Conservation (phyloP, 768 basidiomycete species). For the Mycena latifolia region DNA sequence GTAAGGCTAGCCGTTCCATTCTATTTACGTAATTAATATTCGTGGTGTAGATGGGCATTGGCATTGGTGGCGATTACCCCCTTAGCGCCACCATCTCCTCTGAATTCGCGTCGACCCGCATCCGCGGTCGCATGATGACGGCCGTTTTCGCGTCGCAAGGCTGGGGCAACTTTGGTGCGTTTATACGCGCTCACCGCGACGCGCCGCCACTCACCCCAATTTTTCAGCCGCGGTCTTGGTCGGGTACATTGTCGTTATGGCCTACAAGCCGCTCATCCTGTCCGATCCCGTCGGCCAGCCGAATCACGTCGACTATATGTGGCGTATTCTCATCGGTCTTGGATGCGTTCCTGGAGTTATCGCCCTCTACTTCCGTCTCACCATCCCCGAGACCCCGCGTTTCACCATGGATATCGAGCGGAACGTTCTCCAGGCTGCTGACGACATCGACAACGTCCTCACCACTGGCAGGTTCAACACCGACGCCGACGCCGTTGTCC, state of each 20-base stretch:
- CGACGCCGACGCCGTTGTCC: conserved; percentile 68
- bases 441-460: conserved; percentile 81
- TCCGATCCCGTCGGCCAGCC: conserved; percentile 53
- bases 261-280: conserved; percentile 73
- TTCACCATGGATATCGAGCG: conserved; percentile 94
- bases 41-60: conserved; percentile 71
- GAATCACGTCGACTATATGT: conserved; percentile 76
- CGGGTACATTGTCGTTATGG: conserved; percentile 70
- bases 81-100: conserved; percentile 88
- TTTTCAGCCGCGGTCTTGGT: conserved; percentile 72
- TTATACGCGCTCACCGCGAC: neutral
- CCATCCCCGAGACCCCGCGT: conserved; percentile 93
- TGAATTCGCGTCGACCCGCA: conserved; percentile 85
- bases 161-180: conserved; percentile 85
- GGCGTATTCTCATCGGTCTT: conserved; percentile 91
- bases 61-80: conserved; percentile 93
- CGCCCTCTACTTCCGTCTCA: conserved; percentile 93
- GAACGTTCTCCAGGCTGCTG: conserved; percentile 79
- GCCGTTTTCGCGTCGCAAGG: conserved; percentile 90
- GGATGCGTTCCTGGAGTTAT: conserved; percentile 85
- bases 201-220: conserved; percentile 1
- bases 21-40: neutral
- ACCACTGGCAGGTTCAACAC: conserved; percentile 57
- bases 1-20: conserved; percentile 42
- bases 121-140: conserved; percentile 89